Percentiles rank a stretch among this genome's conserved stretches.
Conservation (phyloP, 106 monocot genomes). For the Amphibolis antarctica region DNA sequence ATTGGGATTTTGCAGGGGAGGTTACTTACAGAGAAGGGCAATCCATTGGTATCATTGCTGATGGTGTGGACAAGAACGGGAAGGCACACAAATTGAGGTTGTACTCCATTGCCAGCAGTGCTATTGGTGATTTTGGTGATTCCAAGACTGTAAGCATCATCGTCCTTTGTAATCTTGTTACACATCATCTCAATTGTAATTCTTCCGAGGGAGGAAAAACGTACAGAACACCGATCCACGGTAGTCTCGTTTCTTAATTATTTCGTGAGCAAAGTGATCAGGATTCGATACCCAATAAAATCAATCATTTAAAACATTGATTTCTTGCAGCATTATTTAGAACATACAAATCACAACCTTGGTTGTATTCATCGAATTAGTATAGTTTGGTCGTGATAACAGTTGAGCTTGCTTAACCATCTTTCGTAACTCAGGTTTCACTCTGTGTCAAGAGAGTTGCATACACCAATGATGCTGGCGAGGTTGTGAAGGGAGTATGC, state of each 20-base stretch:
- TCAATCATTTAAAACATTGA: too few species aligned
- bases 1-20: constrained; percentile 30
- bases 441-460: constrained; percentile 90
- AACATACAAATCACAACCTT: too few species aligned
- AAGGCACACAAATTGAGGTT: constrained; percentile 93
- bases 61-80: constrained; percentile 84
- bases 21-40: constrained; percentile 95
- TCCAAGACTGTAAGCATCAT: constrained; percentile 62
- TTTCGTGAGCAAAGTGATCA: too few species aligned
- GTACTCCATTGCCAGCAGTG: constrained; percentile 98
- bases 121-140: constrained; percentile 90
- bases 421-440: constrained; percentile 50
- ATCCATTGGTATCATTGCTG: constrained; percentile 79
- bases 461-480: constrained; percentile 92
- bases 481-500: constrained; percentile 97
- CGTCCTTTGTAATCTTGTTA: neutral
- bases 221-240: too few species aligned
- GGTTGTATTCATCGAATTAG: neutral
- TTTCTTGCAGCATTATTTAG: too few species aligned
- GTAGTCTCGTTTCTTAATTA: too few species aligned
- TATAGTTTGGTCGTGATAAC: too few species aligned
- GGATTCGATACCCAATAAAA: too few species aligned
- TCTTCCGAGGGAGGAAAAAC: neutral
- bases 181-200: neutral
- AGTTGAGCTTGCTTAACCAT: neutral